These are phyloP conservation scores for Didymosphaeria variabile DNA, from an alignment of 2,329 filamentous ascomycete genomes.

Conservation along the genomic window DNA sequence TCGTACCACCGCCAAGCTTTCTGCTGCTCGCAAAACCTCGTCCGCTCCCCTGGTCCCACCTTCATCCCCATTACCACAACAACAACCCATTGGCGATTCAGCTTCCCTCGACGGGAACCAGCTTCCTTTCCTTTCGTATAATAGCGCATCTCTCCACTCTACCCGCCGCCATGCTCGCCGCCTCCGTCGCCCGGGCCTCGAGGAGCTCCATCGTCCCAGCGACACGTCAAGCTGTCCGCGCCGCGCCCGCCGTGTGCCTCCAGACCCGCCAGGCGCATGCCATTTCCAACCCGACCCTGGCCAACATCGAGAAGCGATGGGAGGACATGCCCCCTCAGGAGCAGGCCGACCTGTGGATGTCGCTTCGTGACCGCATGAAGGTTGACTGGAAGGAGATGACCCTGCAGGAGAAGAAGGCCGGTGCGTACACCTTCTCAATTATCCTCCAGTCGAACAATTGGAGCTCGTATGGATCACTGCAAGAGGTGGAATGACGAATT, in stretches of 20 bases:
- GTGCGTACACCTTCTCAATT: conserved; percentile 67
- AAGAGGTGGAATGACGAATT: conserved; percentile 39
- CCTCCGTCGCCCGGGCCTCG: conserved; percentile 50
- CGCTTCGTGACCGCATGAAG: conserved; percentile 98
- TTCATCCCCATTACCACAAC: conserved; percentile 40
- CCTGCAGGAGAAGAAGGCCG: conserved; percentile 97
- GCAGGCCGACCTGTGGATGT: conserved; percentile 99
- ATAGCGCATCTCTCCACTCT: conserved; percentile 50
- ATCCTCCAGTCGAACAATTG: conserved; percentile 20
- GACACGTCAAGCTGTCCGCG: conserved; percentile 43
- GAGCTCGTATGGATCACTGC: conserved; percentile 24
- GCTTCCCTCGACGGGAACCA: conserved; percentile 47
- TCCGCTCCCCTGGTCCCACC: conserved; percentile 31
- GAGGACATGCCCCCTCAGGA: conserved; percentile 97
- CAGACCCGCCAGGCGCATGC: conserved; percentile 77
- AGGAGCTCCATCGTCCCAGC: conserved; percentile 47
- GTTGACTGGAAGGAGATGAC: conserved; percentile 95
- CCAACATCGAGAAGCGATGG: conserved; percentile 99
- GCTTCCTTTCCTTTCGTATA: conserved; percentile 39
- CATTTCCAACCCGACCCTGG: conserved; percentile 96
- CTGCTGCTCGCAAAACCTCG: conserved; percentile 17
- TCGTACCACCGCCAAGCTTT: conserved; percentile 15
- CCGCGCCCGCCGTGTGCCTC: conserved; percentile 49
- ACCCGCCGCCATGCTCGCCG: conserved; percentile 48
- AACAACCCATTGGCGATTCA: conserved; percentile 49